Conservation (phyloP, 306 rosid genomes). For the Prunus armeniaca region DNA sequence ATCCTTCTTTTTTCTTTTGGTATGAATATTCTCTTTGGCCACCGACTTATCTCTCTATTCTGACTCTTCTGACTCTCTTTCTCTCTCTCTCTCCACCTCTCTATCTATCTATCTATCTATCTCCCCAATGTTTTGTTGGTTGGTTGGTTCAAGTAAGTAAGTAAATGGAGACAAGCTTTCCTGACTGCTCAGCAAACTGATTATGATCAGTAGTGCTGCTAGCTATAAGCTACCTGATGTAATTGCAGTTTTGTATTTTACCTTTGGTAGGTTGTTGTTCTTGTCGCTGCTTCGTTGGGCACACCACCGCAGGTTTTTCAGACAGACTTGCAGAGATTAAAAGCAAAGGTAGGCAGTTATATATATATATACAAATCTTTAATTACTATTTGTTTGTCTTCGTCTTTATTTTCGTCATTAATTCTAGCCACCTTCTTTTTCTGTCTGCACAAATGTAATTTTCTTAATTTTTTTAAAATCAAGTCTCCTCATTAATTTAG, state of each 20-base stretch:
- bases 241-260: conserved; percentile 26
- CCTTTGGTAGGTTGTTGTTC: conserved; percentile 42
- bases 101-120: background rate
- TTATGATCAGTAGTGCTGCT: conserved; percentile 6
- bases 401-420: background rate
- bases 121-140: background rate
- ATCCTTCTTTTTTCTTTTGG: background rate
- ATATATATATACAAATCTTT: background rate
- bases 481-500: no score
- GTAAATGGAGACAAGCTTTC: background rate
- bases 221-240: conserved; percentile 22
- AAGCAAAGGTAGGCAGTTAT: background rate
- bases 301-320: conserved; percentile 34
- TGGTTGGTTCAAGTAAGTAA: conserved; percentile 1
- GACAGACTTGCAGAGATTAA: conserved; percentile 19
- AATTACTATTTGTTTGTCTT: background rate
- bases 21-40: conserved; percentile 12
- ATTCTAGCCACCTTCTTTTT: background rate
- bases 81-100: background rate
- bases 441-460: no score
- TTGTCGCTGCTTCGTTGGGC: conserved; percentile 46
- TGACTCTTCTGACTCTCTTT: background rate
- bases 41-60: background rate
- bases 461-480: background rate
- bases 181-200: conserved; percentile 16